phyloP scores from a whole-genome alignment of 2,329 filamentous ascomycete species.

The Leptographium galeiforme region DNA sequence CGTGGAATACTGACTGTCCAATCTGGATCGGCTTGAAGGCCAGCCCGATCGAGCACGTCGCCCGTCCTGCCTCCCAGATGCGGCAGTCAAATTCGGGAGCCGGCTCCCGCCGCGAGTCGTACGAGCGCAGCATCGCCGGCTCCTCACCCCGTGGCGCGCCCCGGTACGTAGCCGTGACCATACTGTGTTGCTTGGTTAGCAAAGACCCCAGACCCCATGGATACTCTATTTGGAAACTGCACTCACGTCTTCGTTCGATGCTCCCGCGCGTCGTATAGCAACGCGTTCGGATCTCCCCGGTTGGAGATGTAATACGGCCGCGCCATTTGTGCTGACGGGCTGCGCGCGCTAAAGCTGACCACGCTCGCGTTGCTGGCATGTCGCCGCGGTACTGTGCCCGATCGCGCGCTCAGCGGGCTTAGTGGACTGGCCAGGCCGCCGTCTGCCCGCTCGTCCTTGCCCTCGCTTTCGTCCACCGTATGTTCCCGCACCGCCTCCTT shows the following conservation, averaged over 20 bases:
- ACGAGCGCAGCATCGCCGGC: slow-evolving; percentile 72
- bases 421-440: slow-evolving; percentile 20
- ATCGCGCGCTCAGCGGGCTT: slow-evolving; percentile 22
- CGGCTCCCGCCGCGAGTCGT: slow-evolving; percentile 86
- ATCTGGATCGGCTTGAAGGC: slow-evolving; percentile 95
- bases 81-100: slow-evolving; percentile 85
- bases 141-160: slow-evolving; percentile 57
- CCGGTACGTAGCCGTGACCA: slow-evolving; percentile 82
- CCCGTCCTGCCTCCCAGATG: slow-evolving; percentile 92
- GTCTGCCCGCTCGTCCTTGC: slow-evolving; percentile 51
- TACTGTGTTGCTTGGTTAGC: slow-evolving; percentile 36
- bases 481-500: slow-evolving; percentile 76
- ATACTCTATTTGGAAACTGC: not conserved
- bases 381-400: slow-evolving; percentile 36
- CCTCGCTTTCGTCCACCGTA: slow-evolving; percentile 67
- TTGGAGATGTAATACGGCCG: slow-evolving; percentile 39
- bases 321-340: slow-evolving; percentile 41
- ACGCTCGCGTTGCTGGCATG: slow-evolving; percentile 70
- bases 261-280: slow-evolving; percentile 77
- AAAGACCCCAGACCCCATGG: not conserved
- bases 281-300: slow-evolving; percentile 71
- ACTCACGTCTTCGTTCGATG: slow-evolving; percentile 81
- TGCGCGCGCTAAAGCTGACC: slow-evolving; percentile 64
- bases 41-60: slow-evolving; percentile 80
- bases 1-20: slow-evolving; percentile 85